Conservation (phyloP, 768 basidiomycete genomes). For the Leccinum longicurvipes region DNA sequence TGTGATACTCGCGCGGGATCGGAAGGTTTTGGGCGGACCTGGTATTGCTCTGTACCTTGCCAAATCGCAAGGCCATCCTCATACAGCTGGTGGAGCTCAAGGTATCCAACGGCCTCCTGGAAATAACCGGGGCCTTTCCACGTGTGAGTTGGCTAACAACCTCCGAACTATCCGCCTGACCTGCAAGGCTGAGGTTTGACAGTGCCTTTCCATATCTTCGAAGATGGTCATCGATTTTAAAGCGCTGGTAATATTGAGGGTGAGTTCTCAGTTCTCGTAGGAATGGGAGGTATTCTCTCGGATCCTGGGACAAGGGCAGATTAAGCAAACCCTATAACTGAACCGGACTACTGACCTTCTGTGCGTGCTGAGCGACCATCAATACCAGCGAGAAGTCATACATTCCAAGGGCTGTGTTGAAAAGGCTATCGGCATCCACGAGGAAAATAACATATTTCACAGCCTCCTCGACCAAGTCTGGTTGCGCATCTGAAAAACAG, state of each 20-base stretch:
- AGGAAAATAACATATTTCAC: conserved; percentile 99
- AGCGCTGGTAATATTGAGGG: conserved; percentile 79
- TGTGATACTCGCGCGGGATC: neutral
- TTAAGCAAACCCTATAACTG: neutral
- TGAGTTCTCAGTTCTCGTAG: conserved; percentile 76
- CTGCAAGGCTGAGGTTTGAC: conserved; percentile 68
- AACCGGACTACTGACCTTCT: conserved; percentile 63
- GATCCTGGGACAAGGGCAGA: conserved; percentile 61
- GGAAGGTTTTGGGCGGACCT: conserved; percentile 40
- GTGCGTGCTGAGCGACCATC: conserved; percentile 95
- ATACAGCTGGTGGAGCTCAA: conserved; percentile 76
- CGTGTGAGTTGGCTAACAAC: conserved; percentile 2
- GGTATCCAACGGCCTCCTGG: conserved; percentile 75
- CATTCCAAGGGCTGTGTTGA: conserved; percentile 96
- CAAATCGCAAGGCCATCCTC: conserved; percentile 73
- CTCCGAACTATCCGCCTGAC: conserved; percentile 34
- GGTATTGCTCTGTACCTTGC: conserved; percentile 59
- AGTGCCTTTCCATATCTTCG: conserved; percentile 74
- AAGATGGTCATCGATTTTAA: conserved; percentile 91
- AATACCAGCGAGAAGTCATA: conserved; percentile 96
- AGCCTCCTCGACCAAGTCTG: conserved; percentile 87
- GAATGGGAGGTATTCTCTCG: conserved; percentile 96
- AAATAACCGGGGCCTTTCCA: conserved; percentile 63
- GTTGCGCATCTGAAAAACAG: conserved; percentile 38
- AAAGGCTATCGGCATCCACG: conserved; percentile 86